phyloP scores from a whole-genome alignment of 768 basidiomycete species.

The Lactarius sp. region DNA sequence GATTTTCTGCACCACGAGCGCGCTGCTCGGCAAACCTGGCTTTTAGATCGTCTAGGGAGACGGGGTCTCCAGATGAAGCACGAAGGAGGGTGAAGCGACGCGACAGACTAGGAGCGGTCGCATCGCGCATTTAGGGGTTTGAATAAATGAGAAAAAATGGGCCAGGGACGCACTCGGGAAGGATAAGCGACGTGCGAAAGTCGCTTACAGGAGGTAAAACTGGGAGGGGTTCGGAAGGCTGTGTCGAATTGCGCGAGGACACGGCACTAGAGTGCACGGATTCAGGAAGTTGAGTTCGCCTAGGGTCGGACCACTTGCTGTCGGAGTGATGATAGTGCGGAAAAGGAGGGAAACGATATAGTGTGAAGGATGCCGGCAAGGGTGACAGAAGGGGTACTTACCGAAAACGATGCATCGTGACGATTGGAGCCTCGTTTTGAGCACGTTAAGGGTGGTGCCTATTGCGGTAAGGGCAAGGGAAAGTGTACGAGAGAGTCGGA shows the following conservation, averaged over 20 bases:
- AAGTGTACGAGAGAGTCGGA: slow-evolving; percentile 28
- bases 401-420: slow-evolving; percentile 77
- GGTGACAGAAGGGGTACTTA: slow-evolving; percentile 38
- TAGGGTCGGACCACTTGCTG: slow-evolving; percentile 78
- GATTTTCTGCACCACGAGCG: slow-evolving; percentile 58
- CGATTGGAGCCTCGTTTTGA: slow-evolving; percentile 48
- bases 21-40: slow-evolving; percentile 71
- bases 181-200: slow-evolving; percentile 82
- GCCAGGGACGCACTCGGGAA: slow-evolving; percentile 65
- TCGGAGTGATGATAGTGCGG: slow-evolving; percentile 28
- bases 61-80: slow-evolving; percentile 57
- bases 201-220: slow-evolving; percentile 64
- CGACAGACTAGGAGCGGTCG: slow-evolving; percentile 50
- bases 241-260: slow-evolving; percentile 19
- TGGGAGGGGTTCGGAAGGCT: slow-evolving; percentile 40
- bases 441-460: slow-evolving; percentile 50
- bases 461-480: slow-evolving; percentile 23
- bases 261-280: slow-evolving; percentile 26
- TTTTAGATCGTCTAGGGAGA: slow-evolving; percentile 60
- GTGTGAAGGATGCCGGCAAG: slow-evolving; percentile 22
- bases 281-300: slow-evolving; percentile 42
- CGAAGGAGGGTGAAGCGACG: slow-evolving; percentile 80
- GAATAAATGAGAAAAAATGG: slow-evolving; percentile 12
- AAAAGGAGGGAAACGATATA: slow-evolving; percentile 12
- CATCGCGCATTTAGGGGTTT: slow-evolving; percentile 6